Evolutionary conservation across 2,329 filamentous ascomycete species (phyloP).

Genomic region (Aspergillus proliferans): DNA sequence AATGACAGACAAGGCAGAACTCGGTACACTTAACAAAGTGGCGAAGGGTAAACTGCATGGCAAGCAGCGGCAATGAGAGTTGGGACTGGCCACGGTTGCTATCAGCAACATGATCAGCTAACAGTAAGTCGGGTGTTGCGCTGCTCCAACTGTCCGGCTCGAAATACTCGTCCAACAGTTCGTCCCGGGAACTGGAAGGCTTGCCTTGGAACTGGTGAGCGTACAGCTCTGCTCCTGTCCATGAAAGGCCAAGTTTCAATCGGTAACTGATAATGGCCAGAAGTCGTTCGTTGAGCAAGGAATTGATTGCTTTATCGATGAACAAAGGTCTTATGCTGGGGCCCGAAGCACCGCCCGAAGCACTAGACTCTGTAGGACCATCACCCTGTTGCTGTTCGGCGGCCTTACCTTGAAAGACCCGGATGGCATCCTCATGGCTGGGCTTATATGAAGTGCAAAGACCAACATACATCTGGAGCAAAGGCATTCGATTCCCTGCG

Average conservation of each 20-base stretch:
- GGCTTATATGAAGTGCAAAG: slow-evolving; percentile 70
- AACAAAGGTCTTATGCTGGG: slow-evolving; percentile 52
- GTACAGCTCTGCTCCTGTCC: slow-evolving; percentile 61
- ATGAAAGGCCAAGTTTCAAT: slow-evolving; percentile 47
- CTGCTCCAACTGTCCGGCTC: slow-evolving; percentile 18
- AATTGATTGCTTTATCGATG: slow-evolving; percentile 65
- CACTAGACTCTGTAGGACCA: not conserved
- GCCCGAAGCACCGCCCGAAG: not conserved
- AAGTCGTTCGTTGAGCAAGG: slow-evolving; percentile 63
- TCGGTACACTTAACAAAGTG: slow-evolving; percentile 76
- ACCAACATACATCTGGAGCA: slow-evolving; percentile 60
- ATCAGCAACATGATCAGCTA: slow-evolving; percentile 45
- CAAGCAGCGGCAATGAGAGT: slow-evolving; percentile 51
- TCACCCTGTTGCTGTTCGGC: not conserved
- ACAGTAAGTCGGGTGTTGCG: slow-evolving; percentile 38
- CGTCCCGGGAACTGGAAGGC: slow-evolving; percentile 6
- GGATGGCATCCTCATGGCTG: slow-evolving; percentile 47
- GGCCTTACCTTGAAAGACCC: slow-evolving; percentile 39
- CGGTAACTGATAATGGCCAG: slow-evolving; percentile 62
- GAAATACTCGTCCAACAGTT: slow-evolving; percentile 11
- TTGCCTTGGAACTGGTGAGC: slow-evolving; percentile 45
- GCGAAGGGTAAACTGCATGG: slow-evolving; percentile 69
- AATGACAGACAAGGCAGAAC: slow-evolving; percentile 81
- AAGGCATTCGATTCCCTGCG: slow-evolving; percentile 28
- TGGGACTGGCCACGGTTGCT: slow-evolving; percentile 13